A percentile compares a stretch with the other conserved stretches of the same genome.
Evolutionary conservation across 163 green algal species (phyloP).

Genomic region (Coccomyxa subellipsoidea): DNA sequence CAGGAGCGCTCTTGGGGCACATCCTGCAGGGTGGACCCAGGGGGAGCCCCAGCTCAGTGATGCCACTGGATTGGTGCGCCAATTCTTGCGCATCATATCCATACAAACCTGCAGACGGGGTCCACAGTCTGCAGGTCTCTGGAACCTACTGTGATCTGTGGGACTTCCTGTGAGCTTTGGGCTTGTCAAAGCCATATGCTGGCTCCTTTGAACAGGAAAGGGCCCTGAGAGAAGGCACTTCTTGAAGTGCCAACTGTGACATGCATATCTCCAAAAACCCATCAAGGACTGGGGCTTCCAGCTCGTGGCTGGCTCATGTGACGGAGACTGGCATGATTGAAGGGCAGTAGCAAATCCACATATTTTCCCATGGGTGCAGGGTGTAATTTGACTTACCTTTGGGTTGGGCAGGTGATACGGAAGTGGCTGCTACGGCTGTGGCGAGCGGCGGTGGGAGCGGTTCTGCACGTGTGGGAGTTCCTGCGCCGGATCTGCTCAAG

Average conservation of each 20-base stretch:
- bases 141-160: too few relatives aligned
- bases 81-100: neutral
- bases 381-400: neutral
- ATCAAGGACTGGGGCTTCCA: too few relatives aligned
- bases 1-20: neutral
- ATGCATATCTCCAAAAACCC: too few relatives aligned
- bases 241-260: too few relatives aligned
- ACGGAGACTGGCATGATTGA: too few relatives aligned
- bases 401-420: neutral
- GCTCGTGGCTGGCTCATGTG: too few relatives aligned
- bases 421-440: slow-evolving; percentile 3
- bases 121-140: too few relatives aligned
- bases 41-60: neutral
- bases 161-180: too few relatives aligned
- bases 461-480: slow-evolving; percentile 28
- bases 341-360: neutral
- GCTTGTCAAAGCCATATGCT: too few relatives aligned
- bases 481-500: slow-evolving; percentile 24
- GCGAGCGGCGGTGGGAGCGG: neutral
- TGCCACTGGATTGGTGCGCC: neutral
- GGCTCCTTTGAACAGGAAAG: too few relatives aligned
- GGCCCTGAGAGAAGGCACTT: too few relatives aligned
- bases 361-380: neutral
- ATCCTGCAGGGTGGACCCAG: neutral
- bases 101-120: neutral